Conservation (phyloP, 768 basidiomycete species). For the Multifurca ochricompacta region DNA sequence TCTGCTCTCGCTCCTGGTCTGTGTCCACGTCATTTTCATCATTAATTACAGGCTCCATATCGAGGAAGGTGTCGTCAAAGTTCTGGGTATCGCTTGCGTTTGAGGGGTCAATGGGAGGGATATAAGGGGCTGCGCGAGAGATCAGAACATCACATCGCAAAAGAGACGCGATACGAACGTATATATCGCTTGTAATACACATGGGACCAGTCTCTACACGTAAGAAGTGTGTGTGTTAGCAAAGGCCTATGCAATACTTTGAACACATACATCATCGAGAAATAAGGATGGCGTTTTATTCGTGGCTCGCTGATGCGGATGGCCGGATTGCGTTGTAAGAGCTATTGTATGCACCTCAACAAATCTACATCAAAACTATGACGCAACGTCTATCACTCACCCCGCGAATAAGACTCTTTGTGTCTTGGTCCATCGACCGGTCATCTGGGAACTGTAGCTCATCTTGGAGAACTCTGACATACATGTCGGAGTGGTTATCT, state of each 20-base stretch:
- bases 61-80: conserved; percentile 95
- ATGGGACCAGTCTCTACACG: conserved; percentile 80
- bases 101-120: conserved; percentile 82
- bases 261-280: conserved; percentile 63
- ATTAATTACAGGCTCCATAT: conserved; percentile 89
- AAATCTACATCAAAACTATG: background rate
- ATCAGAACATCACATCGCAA: conserved; percentile 13
- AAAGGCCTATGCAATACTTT: conserved; percentile 34
- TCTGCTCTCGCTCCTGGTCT: conserved; percentile 59
- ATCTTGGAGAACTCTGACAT: conserved; percentile 84
- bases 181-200: conserved; percentile 93
- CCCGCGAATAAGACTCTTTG: conserved; percentile 90
- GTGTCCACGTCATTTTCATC: conserved; percentile 63
- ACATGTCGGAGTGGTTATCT: conserved; percentile 92
- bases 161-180: conserved; percentile 44
- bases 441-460: conserved; percentile 88
- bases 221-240: conserved; percentile 13
- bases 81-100: conserved; percentile 96
- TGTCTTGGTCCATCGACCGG: conserved; percentile 87
- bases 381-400: conserved; percentile 55
- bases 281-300: conserved; percentile 92
- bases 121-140: conserved; percentile 66
- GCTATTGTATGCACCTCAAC: conserved; percentile 28
- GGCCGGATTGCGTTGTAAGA: conserved; percentile 88
- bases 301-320: conserved; percentile 88